Conservation (phyloP, 371 early-diverging fungal genomes). For the Chytridium lagenaria region DNA sequence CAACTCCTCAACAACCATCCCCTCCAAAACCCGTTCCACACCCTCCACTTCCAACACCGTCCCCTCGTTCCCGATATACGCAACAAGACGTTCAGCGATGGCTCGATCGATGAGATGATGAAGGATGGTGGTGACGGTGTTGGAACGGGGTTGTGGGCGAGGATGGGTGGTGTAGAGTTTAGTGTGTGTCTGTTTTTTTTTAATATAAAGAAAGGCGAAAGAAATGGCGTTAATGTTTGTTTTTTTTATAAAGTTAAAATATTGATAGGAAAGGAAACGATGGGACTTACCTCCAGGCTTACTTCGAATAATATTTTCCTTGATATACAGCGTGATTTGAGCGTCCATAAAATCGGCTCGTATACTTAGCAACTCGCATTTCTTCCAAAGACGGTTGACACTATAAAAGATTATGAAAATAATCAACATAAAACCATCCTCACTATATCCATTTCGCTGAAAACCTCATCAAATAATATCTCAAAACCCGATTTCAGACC, state of each 20-base stretch:
- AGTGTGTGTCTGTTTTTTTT: too few species aligned
- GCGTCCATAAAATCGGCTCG: background rate
- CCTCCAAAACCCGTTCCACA: background rate
- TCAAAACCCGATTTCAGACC: background rate
- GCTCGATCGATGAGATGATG: background rate
- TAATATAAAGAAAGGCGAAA: background rate
- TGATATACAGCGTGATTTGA: background rate
- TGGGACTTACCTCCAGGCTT: slow-evolving; percentile 3
- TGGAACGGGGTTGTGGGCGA: background rate
- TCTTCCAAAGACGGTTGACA: background rate
- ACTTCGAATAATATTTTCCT: slow-evolving; percentile 3
- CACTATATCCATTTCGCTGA: background rate
- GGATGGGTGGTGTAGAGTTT: background rate
- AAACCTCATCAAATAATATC: background rate
- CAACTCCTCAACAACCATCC: background rate
- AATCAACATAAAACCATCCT: too few species aligned
- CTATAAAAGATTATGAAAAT: too few species aligned
- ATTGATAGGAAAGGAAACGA: background rate
- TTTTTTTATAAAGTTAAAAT: background rate
- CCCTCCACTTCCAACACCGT: background rate
- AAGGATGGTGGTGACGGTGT: background rate
- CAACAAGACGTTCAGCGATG: background rate
- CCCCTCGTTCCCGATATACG: background rate
- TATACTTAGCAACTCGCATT: background rate
- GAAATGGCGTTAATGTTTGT: background rate